phyloP scores from a whole-genome alignment of 2,329 filamentous ascomycete genomes.

The Ophiostoma perfectum region DNA sequence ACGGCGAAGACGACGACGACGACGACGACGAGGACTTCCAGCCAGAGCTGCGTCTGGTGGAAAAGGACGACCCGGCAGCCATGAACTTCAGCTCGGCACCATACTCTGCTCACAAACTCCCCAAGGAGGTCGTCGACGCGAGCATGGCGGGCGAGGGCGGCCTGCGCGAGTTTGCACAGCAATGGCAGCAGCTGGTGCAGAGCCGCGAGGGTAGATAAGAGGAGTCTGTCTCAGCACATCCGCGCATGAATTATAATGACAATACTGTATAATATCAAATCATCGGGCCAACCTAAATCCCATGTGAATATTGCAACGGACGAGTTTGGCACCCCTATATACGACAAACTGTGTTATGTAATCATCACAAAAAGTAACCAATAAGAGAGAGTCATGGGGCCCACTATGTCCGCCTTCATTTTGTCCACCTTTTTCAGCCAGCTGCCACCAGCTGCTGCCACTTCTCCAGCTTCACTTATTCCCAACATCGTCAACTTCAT shows the following conservation, averaged over 20 bases:
- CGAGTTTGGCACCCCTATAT: background rate
- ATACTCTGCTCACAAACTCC: slow-evolving; percentile 93
- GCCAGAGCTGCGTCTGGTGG: slow-evolving; percentile 77
- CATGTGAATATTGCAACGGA: background rate
- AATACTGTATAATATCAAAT: background rate
- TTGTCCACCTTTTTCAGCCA: slow-evolving; percentile 16
- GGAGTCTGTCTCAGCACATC: no score
- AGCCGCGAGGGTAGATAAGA: slow-evolving; percentile 15
- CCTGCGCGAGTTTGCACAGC: slow-evolving; percentile 71
- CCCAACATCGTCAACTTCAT: background rate
- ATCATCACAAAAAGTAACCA: background rate
- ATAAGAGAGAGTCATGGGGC: background rate
- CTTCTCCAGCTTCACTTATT: background rate
- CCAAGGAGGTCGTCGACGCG: slow-evolving; percentile 81
- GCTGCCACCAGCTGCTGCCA: slow-evolving; percentile 27
- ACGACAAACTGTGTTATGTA: background rate
- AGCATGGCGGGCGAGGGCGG: slow-evolving; percentile 64
- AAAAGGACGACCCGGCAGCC: slow-evolving; percentile 75
- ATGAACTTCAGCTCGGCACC: slow-evolving; percentile 79
- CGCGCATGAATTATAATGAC: background rate
- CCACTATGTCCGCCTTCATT: background rate
- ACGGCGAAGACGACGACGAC: slow-evolving; percentile 36
- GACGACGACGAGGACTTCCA: slow-evolving; percentile 54
- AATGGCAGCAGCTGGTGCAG: slow-evolving; percentile 59
- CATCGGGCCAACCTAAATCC: background rate